Conservation (phyloP, 768 basidiomycete genomes). For the Gymnopilus dilepis region DNA sequence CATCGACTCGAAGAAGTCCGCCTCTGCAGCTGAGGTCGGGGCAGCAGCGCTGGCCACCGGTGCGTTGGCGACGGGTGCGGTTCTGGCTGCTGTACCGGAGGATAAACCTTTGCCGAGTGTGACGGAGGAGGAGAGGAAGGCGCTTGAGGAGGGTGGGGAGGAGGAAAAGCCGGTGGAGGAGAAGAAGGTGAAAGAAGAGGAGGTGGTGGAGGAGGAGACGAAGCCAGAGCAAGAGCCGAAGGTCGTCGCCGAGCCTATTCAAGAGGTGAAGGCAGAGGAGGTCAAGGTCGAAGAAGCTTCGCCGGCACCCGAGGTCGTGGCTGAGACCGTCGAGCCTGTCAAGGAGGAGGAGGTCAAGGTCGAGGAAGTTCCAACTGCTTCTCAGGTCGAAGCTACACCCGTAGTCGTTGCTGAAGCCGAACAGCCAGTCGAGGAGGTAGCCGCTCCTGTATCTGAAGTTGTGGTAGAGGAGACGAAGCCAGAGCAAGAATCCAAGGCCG, state of each 20-base stretch:
- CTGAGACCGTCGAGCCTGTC: not conserved
- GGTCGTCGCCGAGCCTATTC: not conserved
- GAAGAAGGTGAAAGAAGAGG: not conserved
- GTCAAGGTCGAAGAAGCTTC: not conserved
- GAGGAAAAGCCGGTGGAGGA: not conserved
- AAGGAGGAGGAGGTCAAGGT: not conserved
- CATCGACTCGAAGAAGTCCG: not conserved
- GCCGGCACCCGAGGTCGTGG: not conserved
- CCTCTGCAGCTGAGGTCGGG: constrained; percentile 12
- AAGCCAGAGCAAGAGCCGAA: not conserved
- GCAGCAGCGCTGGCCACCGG: constrained; percentile 23
- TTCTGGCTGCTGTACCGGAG: constrained; percentile 20
- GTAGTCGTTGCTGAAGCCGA: too few species aligned
- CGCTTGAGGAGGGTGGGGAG: not conserved
- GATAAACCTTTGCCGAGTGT: constrained; percentile 5
- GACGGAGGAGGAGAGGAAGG: not conserved
- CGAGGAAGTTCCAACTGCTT: too few species aligned
- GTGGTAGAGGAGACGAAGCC: not conserved
- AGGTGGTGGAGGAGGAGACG: not conserved
- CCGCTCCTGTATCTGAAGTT: not conserved
- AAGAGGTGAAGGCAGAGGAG: not conserved
- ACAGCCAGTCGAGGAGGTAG: not conserved
- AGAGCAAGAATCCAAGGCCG: not conserved
- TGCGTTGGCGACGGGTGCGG: constrained; percentile 24
- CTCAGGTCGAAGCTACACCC: not conserved